Evolutionary conservation across 1,139 yeast species (phyloP), one percentile per base, ranked within the genome.

Genomic region (Blastobotrys petasosporus): DNA sequence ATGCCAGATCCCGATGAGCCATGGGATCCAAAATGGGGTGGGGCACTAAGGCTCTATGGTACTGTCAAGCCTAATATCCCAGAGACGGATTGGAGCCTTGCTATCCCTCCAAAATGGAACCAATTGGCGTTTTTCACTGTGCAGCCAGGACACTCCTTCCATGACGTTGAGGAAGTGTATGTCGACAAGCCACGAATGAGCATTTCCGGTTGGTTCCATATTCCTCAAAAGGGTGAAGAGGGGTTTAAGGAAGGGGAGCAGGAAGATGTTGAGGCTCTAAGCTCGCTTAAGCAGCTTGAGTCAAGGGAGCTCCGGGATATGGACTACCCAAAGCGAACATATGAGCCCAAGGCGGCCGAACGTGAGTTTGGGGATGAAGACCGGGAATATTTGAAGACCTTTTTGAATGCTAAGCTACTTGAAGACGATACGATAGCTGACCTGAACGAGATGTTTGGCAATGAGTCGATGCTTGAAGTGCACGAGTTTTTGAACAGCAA

Each of bases 151-250:
- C 76, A 83, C 42, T 85, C 95, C 2, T 94, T 92, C 72, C 99
- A 94, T 63, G 98, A 94, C 57, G 99, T 94, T 8, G 98, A 94
- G 66, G 98, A 94, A 63, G 98, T 94, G 2, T 77, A 83, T 53
- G 95, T 82, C 1, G 94, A 88, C 58, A 85, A 82, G 60, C 94
- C 88, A 53, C 74, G 99, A 58, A 70, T 92, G 40, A 85, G 96
- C 1, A 86, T 94, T 51, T 96, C 92, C 61, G 99, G 99, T 0
- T 94, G 99, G 99, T 94, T 92, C 63, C 99, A 94, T 63, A 86
- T 90, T 42, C 98, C 98, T 2, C 98, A 92, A 62, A 71, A 70
- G 8, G 97, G 95, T 10, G 98, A 94, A 65, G 80, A 77, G 33
- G 97, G 97, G 0, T 90, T 66, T 59, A 51, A 52, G 37, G 79